Conservation (phyloP, 768 basidiomycete species). For the Phanerochaete carnosa region DNA sequence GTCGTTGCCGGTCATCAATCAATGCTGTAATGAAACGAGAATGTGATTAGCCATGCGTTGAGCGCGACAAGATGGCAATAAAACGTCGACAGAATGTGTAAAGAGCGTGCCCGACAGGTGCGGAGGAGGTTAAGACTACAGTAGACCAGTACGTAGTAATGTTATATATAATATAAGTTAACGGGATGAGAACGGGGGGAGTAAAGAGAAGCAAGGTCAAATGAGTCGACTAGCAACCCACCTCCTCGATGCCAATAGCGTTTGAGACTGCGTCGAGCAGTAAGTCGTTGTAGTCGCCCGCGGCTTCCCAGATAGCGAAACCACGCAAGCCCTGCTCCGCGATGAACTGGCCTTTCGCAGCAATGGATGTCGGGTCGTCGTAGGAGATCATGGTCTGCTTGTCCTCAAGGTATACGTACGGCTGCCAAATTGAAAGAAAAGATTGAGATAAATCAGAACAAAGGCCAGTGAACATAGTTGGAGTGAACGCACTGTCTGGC, state of each 20-base stretch:
- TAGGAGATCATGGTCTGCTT: slow-evolving; percentile 31
- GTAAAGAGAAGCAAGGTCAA: background rate
- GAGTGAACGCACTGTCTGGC: slow-evolving; percentile 28
- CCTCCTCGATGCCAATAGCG: slow-evolving; percentile 19
- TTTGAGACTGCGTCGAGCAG: slow-evolving; percentile 54
- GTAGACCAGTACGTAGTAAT: slow-evolving; percentile 3
- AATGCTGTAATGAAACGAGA: background rate
- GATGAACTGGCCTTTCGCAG: slow-evolving; percentile 42
- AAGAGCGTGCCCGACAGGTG: background rate
- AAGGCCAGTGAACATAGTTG: too few relatives aligned
- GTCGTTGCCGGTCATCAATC: background rate
- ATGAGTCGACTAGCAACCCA: slow-evolving; percentile 16
- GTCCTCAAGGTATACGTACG: slow-evolving; percentile 28
- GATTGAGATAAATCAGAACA: background rate
- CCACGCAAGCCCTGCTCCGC: slow-evolving; percentile 31
- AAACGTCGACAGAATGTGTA: background rate
- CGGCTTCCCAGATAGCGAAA: slow-evolving; percentile 44
- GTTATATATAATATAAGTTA: background rate
- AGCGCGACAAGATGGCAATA: background rate
- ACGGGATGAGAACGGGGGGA: background rate
- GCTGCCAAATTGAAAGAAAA: slow-evolving; percentile 15
- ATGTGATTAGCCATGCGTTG: slow-evolving; percentile 10
- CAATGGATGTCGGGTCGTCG: slow-evolving; percentile 32
- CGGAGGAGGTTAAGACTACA: background rate
- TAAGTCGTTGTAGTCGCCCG: slow-evolving; percentile 43